These are phyloP conservation scores for Fraxinus ornus DNA, from an alignment of 305 asterid species.

Conservation along the genomic window DNA sequence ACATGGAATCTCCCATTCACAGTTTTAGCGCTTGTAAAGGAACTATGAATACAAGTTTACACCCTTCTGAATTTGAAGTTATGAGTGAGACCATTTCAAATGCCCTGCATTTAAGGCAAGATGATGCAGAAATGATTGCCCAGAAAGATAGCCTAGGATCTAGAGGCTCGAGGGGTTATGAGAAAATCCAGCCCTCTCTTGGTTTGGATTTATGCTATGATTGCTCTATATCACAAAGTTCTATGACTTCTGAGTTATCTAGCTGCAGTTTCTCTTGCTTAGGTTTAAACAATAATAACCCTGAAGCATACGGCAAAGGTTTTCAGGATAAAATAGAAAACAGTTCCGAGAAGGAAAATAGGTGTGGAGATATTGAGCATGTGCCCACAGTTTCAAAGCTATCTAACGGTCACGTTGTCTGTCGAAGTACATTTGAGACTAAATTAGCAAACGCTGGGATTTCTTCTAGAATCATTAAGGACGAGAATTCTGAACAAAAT, in stretches of 20 bases:
- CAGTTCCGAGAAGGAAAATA: neutral
- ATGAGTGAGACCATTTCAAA: slow-evolving; percentile 7
- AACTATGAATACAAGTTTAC: neutral
- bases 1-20: slow-evolving; percentile 17
- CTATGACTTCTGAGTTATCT: neutral
- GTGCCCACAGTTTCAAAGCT: neutral
- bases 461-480: neutral
- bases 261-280: neutral
- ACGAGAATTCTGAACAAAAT: neutral
- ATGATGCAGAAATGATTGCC: slow-evolving; percentile 5
- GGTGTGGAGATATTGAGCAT: slow-evolving; percentile 1
- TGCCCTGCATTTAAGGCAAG: neutral
- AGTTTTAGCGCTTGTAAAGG: slow-evolving; percentile 12
- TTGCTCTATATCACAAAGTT: neutral
- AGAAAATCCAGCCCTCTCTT: neutral
- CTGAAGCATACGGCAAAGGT: neutral
- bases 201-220: neutral
- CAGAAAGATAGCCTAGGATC: slow-evolving; percentile 16
- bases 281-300: neutral
- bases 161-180: neutral
- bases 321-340: slow-evolving; percentile 4
- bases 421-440: neutral
- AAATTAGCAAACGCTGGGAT: neutral
- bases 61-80: neutral
- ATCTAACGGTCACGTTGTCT: neutral